Evolutionary conservation across 23 red algal species (phyloP).

Genomic region (Gracilaria domingensis): DNA sequence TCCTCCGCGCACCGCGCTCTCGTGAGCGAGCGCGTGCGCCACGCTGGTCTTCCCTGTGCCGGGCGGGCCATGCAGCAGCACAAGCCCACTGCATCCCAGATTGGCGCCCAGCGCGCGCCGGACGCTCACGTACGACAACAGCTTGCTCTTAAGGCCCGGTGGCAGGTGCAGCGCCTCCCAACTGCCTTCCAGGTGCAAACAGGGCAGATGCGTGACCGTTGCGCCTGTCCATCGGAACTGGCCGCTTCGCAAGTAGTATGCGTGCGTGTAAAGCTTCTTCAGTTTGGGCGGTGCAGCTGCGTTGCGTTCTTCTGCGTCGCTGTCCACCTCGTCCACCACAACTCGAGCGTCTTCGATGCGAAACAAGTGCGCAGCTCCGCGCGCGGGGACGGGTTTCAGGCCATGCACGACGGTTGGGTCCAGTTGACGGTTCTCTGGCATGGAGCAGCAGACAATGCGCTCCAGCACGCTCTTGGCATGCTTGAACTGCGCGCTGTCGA

Average conservation of each 20-base stretch:
- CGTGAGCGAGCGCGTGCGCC: slow-evolving; percentile 54
- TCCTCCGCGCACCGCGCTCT: slow-evolving; percentile 41
- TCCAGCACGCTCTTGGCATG: not conserved
- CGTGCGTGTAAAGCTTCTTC: not conserved
- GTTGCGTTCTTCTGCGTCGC: not conserved
- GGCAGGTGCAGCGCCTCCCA: slow-evolving; percentile 9
- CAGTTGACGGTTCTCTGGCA: not conserved
- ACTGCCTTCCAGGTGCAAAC: slow-evolving; percentile 7
- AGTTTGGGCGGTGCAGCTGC: not conserved
- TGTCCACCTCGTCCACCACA: not conserved
- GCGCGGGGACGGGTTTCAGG: not conserved
- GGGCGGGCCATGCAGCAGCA: slow-evolving; percentile 78
- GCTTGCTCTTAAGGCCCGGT: not conserved
- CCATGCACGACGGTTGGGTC: not conserved
- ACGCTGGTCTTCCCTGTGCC: slow-evolving; percentile 83
- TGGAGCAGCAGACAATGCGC: not conserved
- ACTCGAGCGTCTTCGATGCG: not conserved
- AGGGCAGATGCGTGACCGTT: not conserved
- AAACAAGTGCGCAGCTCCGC: not conserved
- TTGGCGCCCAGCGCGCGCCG: not conserved
- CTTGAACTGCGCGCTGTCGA: slow-evolving; percentile 9
- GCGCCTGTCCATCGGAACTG: not conserved
- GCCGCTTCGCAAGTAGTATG: slow-evolving; percentile 8
- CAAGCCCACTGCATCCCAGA: slow-evolving; percentile 26
- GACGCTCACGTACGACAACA: slow-evolving; percentile 20